Evolutionary conservation across 2,329 filamentous ascomycete genomes (phyloP), one percentile per base, ranked within the genome.

Genomic region (Cladophialophora psammophila): DNA sequence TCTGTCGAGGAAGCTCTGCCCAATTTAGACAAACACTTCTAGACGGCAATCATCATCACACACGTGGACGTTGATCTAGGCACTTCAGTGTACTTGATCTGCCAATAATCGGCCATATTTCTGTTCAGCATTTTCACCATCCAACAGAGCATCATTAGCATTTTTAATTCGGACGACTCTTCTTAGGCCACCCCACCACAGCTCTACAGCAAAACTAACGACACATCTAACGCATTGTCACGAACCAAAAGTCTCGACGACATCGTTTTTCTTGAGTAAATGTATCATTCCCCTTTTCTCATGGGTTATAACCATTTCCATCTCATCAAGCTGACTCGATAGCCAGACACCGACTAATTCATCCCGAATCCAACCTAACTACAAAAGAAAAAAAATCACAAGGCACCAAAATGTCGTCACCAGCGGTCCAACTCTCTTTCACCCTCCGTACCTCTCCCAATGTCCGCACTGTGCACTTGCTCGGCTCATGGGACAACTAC

Each of bases 401-500:
- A 60, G 54, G 56, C 32, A 48, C 48, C n/a, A 71, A 40, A 35
- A 73, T 73, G 72, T 72, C 72, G 45, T 67, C 65, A 10, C 71
- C 94, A 82, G 86, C 93, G 80, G 89, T 95, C 82, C 94, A 97
- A 84, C 90, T 97, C 75, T 94, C 93, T 79, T 98, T 98, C 85
- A 90, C 91, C 81, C 92, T 98, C 81, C 93, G 94, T 85, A 96
- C 96, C 80, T 97, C 94, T 78, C 89, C 92, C 79, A 93, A 93
- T 83, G 93, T 96, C 87, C 97, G 97, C 89, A 94, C 94, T 77
- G 94, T 97, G 79, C 94, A 98, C 80, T 87, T 99, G 74, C 91
- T 98, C 82, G 94, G 94, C 77, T 98, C 94, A 74, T 99, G 94
- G 94, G 95, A 99, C 86, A 92, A 92, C 86, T 99, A 99, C 87